phyloP scores from a whole-genome alignment of 352 stramenopile genomes.

The Nannochloropsis limnetica region DNA sequence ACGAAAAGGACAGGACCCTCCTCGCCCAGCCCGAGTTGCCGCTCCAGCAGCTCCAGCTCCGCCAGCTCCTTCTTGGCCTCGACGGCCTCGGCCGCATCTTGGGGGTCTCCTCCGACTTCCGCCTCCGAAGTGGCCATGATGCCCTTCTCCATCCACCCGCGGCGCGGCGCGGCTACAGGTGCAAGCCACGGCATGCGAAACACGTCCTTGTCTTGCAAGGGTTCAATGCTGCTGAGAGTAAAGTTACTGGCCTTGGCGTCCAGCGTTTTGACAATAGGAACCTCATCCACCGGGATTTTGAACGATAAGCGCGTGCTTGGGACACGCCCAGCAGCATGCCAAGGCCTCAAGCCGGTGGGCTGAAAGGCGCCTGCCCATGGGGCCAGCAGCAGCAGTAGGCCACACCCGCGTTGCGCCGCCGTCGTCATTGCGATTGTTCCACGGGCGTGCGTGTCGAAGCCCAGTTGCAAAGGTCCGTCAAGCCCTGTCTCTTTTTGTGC shows the following conservation, averaged over 20 bases:
- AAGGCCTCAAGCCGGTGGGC: neutral
- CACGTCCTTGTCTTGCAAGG: neutral
- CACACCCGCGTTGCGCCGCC: neutral
- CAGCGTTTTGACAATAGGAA: slow-evolving; percentile 2
- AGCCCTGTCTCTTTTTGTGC: neutral
- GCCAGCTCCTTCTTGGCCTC: neutral
- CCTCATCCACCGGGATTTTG: neutral
- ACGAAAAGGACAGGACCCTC: neutral
- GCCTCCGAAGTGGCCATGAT: neutral
- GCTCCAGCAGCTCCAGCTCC: neutral
- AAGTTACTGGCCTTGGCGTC: neutral
- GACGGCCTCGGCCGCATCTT: neutral
- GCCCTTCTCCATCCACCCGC: slow-evolving; percentile 7
- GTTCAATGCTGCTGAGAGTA: neutral
- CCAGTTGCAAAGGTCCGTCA: too few relatives aligned
- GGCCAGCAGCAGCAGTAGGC: neutral
- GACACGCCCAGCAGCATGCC: neutral
- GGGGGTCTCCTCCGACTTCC: neutral
- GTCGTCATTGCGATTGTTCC: neutral
- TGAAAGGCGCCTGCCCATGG: neutral
- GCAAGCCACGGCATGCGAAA: slow-evolving; percentile 14
- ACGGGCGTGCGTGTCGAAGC: neutral
- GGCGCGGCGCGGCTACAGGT: neutral
- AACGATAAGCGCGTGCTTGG: neutral
- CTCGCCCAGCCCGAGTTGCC: neutral